These are phyloP conservation scores for Arabis alpina DNA, from an alignment of 345 rosid species.

Conservation along the genomic window DNA sequence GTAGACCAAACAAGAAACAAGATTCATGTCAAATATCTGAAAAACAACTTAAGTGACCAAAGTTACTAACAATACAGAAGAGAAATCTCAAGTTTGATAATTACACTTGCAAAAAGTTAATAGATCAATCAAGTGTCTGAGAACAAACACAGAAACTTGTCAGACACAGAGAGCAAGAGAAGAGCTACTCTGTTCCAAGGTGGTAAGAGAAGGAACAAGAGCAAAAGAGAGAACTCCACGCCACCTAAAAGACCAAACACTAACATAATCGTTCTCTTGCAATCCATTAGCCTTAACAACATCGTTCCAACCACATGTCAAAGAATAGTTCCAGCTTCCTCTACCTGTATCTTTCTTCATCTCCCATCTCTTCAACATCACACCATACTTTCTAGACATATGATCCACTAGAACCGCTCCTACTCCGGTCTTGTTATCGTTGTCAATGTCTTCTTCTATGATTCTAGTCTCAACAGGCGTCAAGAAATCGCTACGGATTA, in stretches of 20 bases:
- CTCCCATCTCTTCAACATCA: background rate
- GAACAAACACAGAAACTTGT: background rate
- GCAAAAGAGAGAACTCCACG: too few species aligned
- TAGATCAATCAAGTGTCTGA: background rate
- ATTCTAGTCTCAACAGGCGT: background rate
- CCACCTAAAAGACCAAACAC: too few species aligned
- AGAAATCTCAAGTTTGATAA: background rate
- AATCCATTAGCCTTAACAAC: background rate
- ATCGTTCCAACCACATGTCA: constrained; percentile 29
- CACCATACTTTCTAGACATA: too few species aligned
- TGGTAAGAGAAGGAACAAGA: constrained; percentile 13
- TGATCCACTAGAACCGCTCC: too few species aligned
- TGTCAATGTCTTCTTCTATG: background rate
- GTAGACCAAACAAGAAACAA: background rate
- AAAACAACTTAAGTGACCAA: background rate
- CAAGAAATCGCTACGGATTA: constrained; percentile 25
- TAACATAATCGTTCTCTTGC: too few species aligned
- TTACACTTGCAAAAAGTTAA: too few species aligned
- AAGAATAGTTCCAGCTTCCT: constrained; percentile 15
- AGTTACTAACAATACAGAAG: background rate
- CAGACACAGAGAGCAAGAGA: background rate
- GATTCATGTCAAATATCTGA: background rate
- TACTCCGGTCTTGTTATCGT: background rate
- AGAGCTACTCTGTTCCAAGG: background rate
- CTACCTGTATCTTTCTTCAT: background rate